phyloP scores from a whole-genome alignment of 2,329 filamentous ascomycete genomes.

The Hortaea werneckii region DNA sequence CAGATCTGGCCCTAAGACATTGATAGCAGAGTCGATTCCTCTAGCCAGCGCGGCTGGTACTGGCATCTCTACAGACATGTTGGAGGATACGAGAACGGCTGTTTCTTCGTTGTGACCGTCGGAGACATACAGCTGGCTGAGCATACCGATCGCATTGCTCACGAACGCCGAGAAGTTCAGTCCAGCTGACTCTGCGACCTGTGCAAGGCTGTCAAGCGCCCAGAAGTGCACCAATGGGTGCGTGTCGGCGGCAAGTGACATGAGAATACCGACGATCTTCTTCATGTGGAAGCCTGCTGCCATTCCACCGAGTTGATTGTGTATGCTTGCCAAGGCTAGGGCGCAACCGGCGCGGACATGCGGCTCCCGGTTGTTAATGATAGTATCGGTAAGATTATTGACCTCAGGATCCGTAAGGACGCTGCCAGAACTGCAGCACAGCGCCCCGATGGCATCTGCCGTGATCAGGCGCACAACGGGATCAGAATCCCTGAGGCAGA shows the following conservation, averaged over 20 bases:
- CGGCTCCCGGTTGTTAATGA: constrained; percentile 86
- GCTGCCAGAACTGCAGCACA: constrained; percentile 79
- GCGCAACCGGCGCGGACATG: constrained; percentile 90
- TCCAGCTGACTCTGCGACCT: constrained; percentile 84
- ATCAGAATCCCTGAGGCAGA: constrained; percentile 73
- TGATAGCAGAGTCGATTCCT: constrained; percentile 90
- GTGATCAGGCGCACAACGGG: constrained; percentile 77
- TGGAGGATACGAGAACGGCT: constrained; percentile 70
- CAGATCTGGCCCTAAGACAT: constrained; percentile 87
- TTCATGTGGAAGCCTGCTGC: constrained; percentile 92
- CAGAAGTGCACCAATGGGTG: constrained; percentile 94
- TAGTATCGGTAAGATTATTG: constrained; percentile 84
- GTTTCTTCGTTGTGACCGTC: constrained; percentile 87
- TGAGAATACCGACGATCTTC: constrained; percentile 93
- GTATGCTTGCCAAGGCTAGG: constrained; percentile 83
- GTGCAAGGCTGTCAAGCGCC: constrained; percentile 79
- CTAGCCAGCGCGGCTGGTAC: constrained; percentile 75
- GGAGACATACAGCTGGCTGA: constrained; percentile 82
- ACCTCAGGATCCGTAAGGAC: constrained; percentile 82
- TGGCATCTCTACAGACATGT: constrained; percentile 75
- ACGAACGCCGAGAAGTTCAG: constrained; percentile 87
- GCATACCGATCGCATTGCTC: constrained; percentile 81
- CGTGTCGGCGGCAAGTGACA: constrained; percentile 91
- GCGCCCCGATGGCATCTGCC: constrained; percentile 71
- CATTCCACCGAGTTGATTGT: constrained; percentile 94